Conservation (phyloP, 2,329 filamentous ascomycete species). For the Paramyrothecium roridum region DNA sequence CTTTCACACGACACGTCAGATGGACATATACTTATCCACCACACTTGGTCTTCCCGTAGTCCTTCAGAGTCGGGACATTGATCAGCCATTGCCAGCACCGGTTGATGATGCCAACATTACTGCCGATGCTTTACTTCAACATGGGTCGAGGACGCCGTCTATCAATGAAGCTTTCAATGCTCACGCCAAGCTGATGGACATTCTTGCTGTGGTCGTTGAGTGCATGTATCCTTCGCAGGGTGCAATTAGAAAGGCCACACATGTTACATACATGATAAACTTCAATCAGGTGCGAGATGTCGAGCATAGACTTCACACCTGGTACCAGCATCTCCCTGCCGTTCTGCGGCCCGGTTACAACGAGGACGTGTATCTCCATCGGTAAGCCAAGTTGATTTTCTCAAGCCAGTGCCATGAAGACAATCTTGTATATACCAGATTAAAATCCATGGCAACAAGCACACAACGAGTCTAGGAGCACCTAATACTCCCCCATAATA, state of each 20-base stretch:
- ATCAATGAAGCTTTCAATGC: neutral
- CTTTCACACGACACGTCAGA: conserved; percentile 1
- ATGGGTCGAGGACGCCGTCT: neutral
- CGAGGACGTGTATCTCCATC: neutral
- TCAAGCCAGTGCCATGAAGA: neutral
- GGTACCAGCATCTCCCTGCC: neutral
- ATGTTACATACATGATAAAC: neutral
- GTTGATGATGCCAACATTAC: neutral
- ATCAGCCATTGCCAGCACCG: neutral
- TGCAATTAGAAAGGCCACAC: neutral
- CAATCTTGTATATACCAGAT: neutral
- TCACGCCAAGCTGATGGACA: conserved; percentile 1
- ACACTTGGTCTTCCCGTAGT: conserved; percentile 1
- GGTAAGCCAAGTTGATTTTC: neutral
- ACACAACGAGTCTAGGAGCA: neutral
- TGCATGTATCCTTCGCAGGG: neutral
- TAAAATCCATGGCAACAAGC: no score
- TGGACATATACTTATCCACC: conserved; percentile 1
- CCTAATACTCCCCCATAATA: neutral
- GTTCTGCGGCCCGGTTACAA: neutral
- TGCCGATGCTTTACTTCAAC: neutral
- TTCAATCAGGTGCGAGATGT: neutral
- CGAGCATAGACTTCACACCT: neutral
- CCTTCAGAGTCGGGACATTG: neutral
- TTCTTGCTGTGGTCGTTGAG: neutral